Percentiles rank a stretch among this genome's conserved stretches.
Conservation (phyloP, 805 yeast genomes). For the Yamadazyma kitorensis region DNA sequence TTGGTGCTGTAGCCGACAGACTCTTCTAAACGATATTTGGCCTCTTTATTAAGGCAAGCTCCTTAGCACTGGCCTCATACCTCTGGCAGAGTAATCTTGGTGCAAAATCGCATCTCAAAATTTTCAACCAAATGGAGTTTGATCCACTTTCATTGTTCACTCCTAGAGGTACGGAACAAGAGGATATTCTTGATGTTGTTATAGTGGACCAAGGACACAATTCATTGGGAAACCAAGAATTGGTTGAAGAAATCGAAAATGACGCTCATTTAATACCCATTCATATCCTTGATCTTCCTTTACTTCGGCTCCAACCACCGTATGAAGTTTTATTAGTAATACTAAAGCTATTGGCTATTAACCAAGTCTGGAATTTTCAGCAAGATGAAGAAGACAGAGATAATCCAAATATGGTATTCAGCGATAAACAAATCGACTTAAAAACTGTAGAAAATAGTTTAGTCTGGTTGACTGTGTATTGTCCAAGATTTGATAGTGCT, state of each 20-base stretch:
- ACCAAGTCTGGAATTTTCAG: constrained; percentile 51
- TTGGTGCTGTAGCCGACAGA: too few relatives aligned
- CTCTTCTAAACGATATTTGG: too few relatives aligned
- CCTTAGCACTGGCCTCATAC: too few relatives aligned
- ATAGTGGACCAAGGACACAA: background rate
- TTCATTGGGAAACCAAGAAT: background rate
- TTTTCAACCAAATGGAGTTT: constrained; percentile 29
- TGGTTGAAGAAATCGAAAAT: background rate
- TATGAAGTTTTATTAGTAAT: constrained; percentile 40
- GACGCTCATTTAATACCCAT: constrained; percentile 29
- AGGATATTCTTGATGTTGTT: constrained; percentile 1
- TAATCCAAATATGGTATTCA: constrained; percentile 20
- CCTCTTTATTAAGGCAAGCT: too few relatives aligned
- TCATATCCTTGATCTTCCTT: constrained; percentile 61
- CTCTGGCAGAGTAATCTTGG: too few relatives aligned
- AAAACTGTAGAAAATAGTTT: constrained; percentile 24
- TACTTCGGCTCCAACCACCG: constrained; percentile 46
- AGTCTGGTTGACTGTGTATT: constrained; percentile 43
- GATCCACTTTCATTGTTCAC: constrained; percentile 42
- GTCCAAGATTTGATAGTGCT: constrained; percentile 29
- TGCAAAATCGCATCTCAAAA: constrained; percentile 7
- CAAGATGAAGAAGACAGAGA: constrained; percentile 8
- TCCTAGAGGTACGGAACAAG: constrained; percentile 16
- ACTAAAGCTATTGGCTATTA: constrained; percentile 48
- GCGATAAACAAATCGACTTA: constrained; percentile 28